A percentile compares a stretch with the other conserved stretches of the same genome.
phyloP scores from a whole-genome alignment of 495 filamentous ascomycete genomes.

The Glonium stellatum region DNA sequence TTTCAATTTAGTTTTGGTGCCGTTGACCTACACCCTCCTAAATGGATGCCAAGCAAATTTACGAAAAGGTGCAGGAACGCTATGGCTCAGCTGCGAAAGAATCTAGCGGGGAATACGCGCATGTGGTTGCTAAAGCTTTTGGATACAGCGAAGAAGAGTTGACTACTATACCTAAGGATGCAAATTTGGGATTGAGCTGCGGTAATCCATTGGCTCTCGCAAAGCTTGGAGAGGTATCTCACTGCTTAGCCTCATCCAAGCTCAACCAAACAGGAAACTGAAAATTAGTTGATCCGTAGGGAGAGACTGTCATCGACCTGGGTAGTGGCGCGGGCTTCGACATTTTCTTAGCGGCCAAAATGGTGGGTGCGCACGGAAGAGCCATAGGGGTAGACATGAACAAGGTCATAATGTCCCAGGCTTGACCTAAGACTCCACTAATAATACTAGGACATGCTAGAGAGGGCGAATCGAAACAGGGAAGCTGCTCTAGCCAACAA shows the following conservation, averaged over 20 bases:
- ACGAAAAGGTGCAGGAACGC: conserved; percentile 38
- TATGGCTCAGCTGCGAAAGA: conserved; percentile 35
- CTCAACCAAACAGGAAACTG: too few species aligned
- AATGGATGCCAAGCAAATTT: conserved; percentile 27
- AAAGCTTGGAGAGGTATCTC: conserved; percentile 42
- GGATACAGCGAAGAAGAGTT: conserved; percentile 55
- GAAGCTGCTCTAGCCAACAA: conserved; percentile 38
- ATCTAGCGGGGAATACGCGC: conserved; percentile 32
- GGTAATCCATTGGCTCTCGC: conserved; percentile 57
- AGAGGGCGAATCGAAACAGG: conserved; percentile 41
- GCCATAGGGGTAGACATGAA: conserved; percentile 65
- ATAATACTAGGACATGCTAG: conserved; percentile 50
- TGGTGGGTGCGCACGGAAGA: conserved; percentile 48
- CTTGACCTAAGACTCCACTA: neutral
- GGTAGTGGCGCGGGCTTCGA: conserved; percentile 61
- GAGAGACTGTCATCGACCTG: conserved; percentile 59
- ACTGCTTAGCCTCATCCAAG: neutral
- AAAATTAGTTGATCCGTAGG: conserved; percentile 31
- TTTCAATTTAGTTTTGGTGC: too few species aligned
- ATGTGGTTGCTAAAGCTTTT: conserved; percentile 50
- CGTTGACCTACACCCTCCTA: neutral
- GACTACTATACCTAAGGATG: conserved; percentile 44
- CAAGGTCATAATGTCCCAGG: conserved; percentile 36
- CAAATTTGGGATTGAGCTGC: conserved; percentile 62
- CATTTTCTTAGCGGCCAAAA: conserved; percentile 52